Percentiles rank a stretch among this genome's conserved stretches.
Conservation (phyloP, 495 filamentous ascomycete genomes). For the Penicillium maclennaniae region DNA sequence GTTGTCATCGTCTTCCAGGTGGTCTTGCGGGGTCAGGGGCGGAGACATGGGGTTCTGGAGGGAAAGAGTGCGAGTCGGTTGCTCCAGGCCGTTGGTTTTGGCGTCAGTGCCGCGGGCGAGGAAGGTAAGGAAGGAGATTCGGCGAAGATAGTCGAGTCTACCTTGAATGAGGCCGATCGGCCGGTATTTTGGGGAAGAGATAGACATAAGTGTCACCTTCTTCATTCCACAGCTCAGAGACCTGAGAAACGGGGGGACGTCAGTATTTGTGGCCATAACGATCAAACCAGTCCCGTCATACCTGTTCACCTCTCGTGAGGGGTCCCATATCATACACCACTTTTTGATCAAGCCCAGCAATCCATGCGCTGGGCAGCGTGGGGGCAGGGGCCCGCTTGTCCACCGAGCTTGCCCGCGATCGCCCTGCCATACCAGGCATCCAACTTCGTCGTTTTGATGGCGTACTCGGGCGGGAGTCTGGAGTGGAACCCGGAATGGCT, state of each 20-base stretch:
- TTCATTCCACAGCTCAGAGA: slow-evolving; percentile 87
- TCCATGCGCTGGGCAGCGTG: slow-evolving; percentile 53
- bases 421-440: slow-evolving; percentile 52
- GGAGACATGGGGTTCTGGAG: slow-evolving; percentile 41
- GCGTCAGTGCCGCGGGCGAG: slow-evolving; percentile 62
- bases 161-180: slow-evolving; percentile 70
- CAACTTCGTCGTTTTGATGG: slow-evolving; percentile 51
- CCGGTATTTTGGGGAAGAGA: slow-evolving; percentile 66
- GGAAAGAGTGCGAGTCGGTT: slow-evolving; percentile 37
- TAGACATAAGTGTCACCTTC: slow-evolving; percentile 79
- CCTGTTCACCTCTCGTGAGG: slow-evolving; percentile 58
- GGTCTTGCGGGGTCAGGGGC: slow-evolving; percentile 33
- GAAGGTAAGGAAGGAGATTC: slow-evolving; percentile 66
- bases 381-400: slow-evolving; percentile 20
- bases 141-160: slow-evolving; percentile 66
- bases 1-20: slow-evolving; percentile 37
- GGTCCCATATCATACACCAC: slow-evolving; percentile 59
- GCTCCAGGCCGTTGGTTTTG: slow-evolving; percentile 35
- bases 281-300: slow-evolving; percentile 20
- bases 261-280: neutral
- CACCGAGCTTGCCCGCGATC: slow-evolving; percentile 36
- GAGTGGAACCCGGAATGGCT: slow-evolving; percentile 33
- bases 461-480: slow-evolving; percentile 40
- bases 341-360: slow-evolving; percentile 52
- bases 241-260: slow-evolving; percentile 37